A percentile compares a stretch with the other conserved stretches of the same genome.
Conservation (phyloP, 2,329 filamentous ascomycete genomes). For the Dactylellina haptotyla region DNA sequence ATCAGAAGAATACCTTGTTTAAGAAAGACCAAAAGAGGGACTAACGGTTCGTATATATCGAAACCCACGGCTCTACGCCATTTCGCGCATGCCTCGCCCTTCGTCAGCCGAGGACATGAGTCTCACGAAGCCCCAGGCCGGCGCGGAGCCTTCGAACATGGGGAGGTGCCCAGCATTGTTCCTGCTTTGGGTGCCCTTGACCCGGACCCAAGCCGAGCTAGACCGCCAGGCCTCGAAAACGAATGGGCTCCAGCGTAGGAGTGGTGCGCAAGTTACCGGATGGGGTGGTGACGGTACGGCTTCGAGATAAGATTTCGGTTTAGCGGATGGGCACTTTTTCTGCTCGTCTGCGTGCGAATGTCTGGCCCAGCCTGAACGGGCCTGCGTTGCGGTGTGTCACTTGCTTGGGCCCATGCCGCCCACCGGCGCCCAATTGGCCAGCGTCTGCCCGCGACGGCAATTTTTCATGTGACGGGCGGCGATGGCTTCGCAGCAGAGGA, state of each 20-base stretch:
- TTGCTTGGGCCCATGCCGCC: too few relatives aligned
- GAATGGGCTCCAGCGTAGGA: conserved; percentile 2
- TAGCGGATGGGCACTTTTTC: conserved; percentile 38
- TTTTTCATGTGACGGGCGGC: conserved; percentile 32
- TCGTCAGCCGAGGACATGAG: conserved; percentile 42
- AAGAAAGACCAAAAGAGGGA: background rate
- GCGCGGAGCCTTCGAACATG: conserved; percentile 25
- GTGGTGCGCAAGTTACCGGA: conserved; percentile 47
- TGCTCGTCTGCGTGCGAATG: conserved; percentile 19
- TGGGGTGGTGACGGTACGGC: conserved; percentile 14
- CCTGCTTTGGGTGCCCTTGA: conserved; percentile 31
- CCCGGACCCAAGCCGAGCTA: conserved; percentile 51
- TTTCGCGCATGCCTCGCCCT: conserved; percentile 25
- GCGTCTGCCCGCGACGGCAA: background rate
- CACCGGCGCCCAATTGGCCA: too few relatives aligned
- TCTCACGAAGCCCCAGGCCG: conserved; percentile 16
- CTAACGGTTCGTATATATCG: conserved; percentile 34
- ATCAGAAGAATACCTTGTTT: too few relatives aligned
- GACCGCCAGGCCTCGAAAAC: conserved; percentile 23
- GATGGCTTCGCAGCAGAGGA: background rate
- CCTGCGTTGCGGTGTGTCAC: background rate
- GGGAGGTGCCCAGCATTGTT: background rate
- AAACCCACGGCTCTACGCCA: conserved; percentile 21
- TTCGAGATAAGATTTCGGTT: conserved; percentile 54
- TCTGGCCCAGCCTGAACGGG: too few relatives aligned